Evolutionary conservation across 768 basidiomycete genomes (phyloP), one percentile per base, ranked within the genome.

Genomic region (Tulasnella sp.): DNA sequence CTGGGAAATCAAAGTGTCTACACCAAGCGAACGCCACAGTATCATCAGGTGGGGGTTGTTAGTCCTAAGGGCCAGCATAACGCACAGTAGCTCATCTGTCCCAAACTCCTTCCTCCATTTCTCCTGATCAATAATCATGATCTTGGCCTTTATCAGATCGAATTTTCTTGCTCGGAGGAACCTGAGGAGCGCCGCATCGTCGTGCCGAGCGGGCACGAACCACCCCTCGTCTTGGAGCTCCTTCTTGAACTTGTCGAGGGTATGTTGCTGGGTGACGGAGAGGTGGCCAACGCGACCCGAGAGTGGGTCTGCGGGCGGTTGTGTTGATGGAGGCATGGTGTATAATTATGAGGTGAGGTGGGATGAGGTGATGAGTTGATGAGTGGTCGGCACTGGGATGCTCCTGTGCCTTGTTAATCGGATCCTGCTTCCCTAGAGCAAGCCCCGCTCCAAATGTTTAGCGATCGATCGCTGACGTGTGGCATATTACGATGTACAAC

Each of bases 111-210:
- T 84, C 70, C 94, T 79, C 94, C 94, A 99, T 65, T 92, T 73
- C 71, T 97, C 92, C 53, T 81, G 81, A 42, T 75, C 72, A 60
- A 84, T 66, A 64, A 94, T 73, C 94, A 98, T 99, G 65, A 73
- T 72, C 74, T 91, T 94, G 9, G 92, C 79, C 69, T 82, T 82
- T 45, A 68, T 70, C 8, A 94, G 70, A 73, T 98, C 92, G 64
- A 97, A 99, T 72, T 87, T 92, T 64, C 96, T 78, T 4, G 94
- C 96, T 34, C 96, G 80, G 61, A 97, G 73, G 74, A 94, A 99
- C 67, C 84, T 76, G 63, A 90, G 73, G 49, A 92, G 74, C 53
- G 75, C 75, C 4, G 83, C 74, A 70, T 90, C 85, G 65, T 82
- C 79, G 80, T 85, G 83, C 57, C 85, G 73, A 63, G 78, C 78